Evolutionary conservation across 352 stramenopile species (phyloP).

Genomic region (Elongisporangium senticosum): DNA sequence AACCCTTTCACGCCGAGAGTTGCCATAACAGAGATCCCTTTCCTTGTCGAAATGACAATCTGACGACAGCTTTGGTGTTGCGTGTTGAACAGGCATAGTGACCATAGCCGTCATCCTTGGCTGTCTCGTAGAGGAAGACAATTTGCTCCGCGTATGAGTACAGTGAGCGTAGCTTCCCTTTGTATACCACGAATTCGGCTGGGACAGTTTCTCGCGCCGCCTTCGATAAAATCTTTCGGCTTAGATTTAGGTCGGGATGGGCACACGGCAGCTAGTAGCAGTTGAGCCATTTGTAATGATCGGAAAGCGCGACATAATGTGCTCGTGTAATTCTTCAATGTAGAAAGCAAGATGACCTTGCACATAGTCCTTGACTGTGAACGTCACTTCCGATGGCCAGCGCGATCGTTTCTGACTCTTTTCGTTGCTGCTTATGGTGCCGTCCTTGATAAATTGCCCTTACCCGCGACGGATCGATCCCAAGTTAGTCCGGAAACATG

Average conservation of each 20-base stretch:
- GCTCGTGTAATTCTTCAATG: conserved; percentile 10
- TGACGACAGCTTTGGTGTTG: too few species aligned
- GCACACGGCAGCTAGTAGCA: conserved; percentile 10
- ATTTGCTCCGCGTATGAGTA: conserved; percentile 11
- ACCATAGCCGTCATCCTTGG: too few species aligned
- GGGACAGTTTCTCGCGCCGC: conserved; percentile 9
- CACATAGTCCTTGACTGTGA: conserved; percentile 6
- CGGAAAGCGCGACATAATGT: conserved; percentile 2
- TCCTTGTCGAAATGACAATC: too few species aligned
- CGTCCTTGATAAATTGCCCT: conserved; percentile 1
- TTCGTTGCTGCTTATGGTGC: conserved; percentile 6
- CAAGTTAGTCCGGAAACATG: conserved; percentile 10
- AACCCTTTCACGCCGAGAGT: too few species aligned
- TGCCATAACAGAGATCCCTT: too few species aligned
- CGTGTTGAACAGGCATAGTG: too few species aligned
- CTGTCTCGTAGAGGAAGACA: conserved; percentile 14
- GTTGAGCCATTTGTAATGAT: conserved; percentile 8
- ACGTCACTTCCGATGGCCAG: conserved; percentile 3
- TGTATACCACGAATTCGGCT: conserved; percentile 11
- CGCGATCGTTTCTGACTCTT: neutral
- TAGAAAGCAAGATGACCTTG: conserved; percentile 11
- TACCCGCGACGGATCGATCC: conserved; percentile 10
- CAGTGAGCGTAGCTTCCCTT: conserved; percentile 3
- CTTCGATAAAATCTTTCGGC: conserved; percentile 14
- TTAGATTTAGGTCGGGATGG: conserved; percentile 13